Evolutionary conservation across 2,329 filamentous ascomycete genomes (phyloP).

Genomic region (Lecanicillium sp.): DNA sequence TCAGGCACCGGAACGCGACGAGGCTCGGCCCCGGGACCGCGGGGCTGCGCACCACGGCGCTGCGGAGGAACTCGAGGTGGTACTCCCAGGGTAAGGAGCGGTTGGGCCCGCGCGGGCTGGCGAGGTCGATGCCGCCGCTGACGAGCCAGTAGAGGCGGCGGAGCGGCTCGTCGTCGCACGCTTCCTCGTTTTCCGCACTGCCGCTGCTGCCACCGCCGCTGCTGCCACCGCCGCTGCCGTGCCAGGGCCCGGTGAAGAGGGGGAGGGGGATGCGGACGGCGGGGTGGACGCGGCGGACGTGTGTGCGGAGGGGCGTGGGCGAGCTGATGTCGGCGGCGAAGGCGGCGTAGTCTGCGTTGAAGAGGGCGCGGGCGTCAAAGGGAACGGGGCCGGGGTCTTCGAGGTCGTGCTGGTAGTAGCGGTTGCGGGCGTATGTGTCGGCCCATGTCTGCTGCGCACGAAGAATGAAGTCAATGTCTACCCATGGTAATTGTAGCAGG

Average conservation of each 20-base stretch:
- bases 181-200: no score
- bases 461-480: constrained; percentile 39
- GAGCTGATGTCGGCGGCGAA: no score
- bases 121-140: constrained; percentile 31
- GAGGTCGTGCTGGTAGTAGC: constrained; percentile 29
- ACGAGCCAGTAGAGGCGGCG: constrained; percentile 42
- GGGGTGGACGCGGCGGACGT: constrained; percentile 36
- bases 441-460: constrained; percentile 44
- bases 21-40: constrained; percentile 23
- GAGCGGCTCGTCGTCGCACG: constrained; percentile 29
- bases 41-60: constrained; percentile 30
- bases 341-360: constrained; percentile 30
- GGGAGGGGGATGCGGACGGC: constrained; percentile 32
- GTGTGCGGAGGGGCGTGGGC: no score
- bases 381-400: constrained; percentile 17
- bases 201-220: no score
- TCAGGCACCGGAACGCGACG: constrained; percentile 27
- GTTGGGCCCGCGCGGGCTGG: constrained; percentile 20
- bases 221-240: no score
- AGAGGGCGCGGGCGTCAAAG: constrained; percentile 23
- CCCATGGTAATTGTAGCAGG: constrained; percentile 39
- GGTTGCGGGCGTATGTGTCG: constrained; percentile 29
- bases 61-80: constrained; percentile 31
- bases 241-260: constrained; percentile 38
- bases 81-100: constrained; percentile 33